These are phyloP conservation scores for Asterionellopsis glacialis DNA, from an alignment of 108 stramenopile species.

Conservation along the genomic window DNA sequence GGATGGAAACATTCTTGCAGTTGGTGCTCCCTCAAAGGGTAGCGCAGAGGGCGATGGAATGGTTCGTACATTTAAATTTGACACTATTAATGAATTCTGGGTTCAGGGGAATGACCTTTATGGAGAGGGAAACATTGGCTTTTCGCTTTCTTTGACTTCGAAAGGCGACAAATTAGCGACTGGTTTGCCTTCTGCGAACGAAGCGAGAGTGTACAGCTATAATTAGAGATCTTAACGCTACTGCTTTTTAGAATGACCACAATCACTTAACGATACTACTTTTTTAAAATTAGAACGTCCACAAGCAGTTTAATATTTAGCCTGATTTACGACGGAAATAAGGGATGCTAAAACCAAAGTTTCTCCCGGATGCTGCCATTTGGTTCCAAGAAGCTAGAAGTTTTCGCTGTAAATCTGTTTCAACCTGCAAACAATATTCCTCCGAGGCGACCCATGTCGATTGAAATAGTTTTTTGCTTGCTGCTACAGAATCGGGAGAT, in stretches of 20 bases:
- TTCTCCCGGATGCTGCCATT: constrained; percentile 65
- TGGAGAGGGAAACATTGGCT: neutral
- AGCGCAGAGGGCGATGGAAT: neutral
- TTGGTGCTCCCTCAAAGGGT: constrained; percentile 28
- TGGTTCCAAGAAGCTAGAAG: constrained; percentile 80
- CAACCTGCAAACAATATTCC: constrained; percentile 47
- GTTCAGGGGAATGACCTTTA: neutral
- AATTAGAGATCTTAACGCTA: neutral
- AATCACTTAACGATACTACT: neutral
- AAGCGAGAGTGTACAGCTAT: neutral
- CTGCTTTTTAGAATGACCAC: neutral
- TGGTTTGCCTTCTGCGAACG: constrained; percentile 3
- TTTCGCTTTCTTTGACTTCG: neutral
- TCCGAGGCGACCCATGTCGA: constrained; percentile 71
- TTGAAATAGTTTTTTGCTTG: constrained; percentile 74
- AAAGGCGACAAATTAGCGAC: neutral
- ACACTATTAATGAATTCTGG: neutral
- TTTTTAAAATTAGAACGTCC: neutral
- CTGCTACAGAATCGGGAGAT: constrained; percentile 83
- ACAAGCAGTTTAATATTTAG: constrained; percentile 3
- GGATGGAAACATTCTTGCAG: constrained; percentile 26
- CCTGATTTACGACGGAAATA: constrained; percentile 50
- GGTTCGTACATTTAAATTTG: neutral
- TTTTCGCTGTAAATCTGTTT: constrained; percentile 68
- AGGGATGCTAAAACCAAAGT: constrained; percentile 74